A percentile compares a stretch with the other conserved stretches of the same genome.
Conservation (phyloP, 208 protist genomes). For the Trypanosoma theileri region DNA sequence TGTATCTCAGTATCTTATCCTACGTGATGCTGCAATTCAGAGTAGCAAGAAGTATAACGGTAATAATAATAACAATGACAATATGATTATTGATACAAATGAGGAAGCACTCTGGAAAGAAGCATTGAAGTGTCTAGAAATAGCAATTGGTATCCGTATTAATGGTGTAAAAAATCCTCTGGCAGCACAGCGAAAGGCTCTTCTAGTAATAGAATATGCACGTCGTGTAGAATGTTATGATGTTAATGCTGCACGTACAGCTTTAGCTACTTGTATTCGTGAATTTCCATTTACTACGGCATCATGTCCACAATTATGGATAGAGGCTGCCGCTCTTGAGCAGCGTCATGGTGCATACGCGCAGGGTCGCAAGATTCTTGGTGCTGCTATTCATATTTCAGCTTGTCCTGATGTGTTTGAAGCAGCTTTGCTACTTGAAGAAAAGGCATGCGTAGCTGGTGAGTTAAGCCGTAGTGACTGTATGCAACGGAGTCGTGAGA, state of each 20-base stretch:
- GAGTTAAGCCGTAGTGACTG: constrained; percentile 15
- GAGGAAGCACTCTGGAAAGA: constrained; percentile 9
- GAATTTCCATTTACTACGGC: constrained; percentile 71
- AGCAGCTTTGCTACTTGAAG: constrained; percentile 54
- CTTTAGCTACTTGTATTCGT: constrained; percentile 59
- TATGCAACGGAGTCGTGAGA: constrained; percentile 31
- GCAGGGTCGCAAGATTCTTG: constrained; percentile 64
- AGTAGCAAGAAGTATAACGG: not conserved
- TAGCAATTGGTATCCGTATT: constrained; percentile 12
- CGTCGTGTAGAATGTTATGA: constrained; percentile 34
- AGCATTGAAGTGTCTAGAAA: constrained; percentile 11
- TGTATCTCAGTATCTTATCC: constrained; percentile 68
- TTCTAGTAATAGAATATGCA: constrained; percentile 76
- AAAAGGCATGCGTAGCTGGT: constrained; percentile 25
- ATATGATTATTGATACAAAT: constrained; percentile 14
- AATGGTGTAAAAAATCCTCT: constrained; percentile 31
- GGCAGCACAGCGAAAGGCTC: constrained; percentile 63
- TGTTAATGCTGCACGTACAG: constrained; percentile 40
- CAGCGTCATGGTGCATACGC: constrained; percentile 48
- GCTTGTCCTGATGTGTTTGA: constrained; percentile 36
- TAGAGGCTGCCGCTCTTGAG: constrained; percentile 77
- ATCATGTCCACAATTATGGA: constrained; percentile 67
- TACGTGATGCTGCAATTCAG: constrained; percentile 37
- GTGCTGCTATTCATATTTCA: constrained; percentile 54
- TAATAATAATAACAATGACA: not conserved